Percentiles rank a stretch among this genome's conserved stretches.
Evolutionary conservation across 2,329 filamentous ascomycete species (phyloP).

Genomic region (Xylariaceae sp.): DNA sequence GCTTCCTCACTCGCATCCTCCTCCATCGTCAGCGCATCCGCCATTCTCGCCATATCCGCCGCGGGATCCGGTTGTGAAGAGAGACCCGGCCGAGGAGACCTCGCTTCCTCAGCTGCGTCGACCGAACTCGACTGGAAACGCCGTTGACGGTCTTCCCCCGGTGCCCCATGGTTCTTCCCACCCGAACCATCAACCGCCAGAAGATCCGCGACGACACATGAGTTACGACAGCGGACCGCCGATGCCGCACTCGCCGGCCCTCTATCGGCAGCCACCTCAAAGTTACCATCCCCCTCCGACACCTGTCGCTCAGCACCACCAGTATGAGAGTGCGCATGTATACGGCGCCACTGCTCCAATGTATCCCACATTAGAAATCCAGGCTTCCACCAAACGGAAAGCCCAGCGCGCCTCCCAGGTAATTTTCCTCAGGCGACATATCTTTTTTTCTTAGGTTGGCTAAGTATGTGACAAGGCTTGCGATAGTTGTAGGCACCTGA

Average conservation of each 20-base stretch:
- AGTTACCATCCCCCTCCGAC: slow-evolving; percentile 35
- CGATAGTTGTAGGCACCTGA: slow-evolving; percentile 83
- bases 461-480: slow-evolving; percentile 67
- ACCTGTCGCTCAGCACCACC: slow-evolving; percentile 34
- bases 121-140: slow-evolving; percentile 54
- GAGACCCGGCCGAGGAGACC: slow-evolving; percentile 55
- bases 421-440: slow-evolving; percentile 20
- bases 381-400: slow-evolving; percentile 59
- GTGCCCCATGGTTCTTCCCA: slow-evolving; percentile 41
- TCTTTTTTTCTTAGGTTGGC: slow-evolving; percentile 1
- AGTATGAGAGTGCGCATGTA: slow-evolving; percentile 42
- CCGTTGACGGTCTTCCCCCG: slow-evolving; percentile 40
- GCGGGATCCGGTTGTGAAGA: slow-evolving; percentile 59
- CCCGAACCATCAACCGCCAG: slow-evolving; percentile 43
- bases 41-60: slow-evolving; percentile 48
- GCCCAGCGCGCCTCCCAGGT: slow-evolving; percentile 69
- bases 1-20: slow-evolving; percentile 41
- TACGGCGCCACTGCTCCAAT: slow-evolving; percentile 40
- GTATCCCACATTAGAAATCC: slow-evolving; percentile 42
- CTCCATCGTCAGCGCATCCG: slow-evolving; percentile 49
- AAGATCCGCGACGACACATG: slow-evolving; percentile 55
- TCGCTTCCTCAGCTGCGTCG: slow-evolving; percentile 48
- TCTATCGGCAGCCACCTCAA: slow-evolving; percentile 35
- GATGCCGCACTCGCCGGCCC: slow-evolving; percentile 47
- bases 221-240: slow-evolving; percentile 53